Percentiles rank a stretch among this genome's conserved stretches.
These are phyloP conservation scores for Myriangium duriaei DNA, from an alignment of 2,329 filamentous ascomycete species.

Conservation along the genomic window DNA sequence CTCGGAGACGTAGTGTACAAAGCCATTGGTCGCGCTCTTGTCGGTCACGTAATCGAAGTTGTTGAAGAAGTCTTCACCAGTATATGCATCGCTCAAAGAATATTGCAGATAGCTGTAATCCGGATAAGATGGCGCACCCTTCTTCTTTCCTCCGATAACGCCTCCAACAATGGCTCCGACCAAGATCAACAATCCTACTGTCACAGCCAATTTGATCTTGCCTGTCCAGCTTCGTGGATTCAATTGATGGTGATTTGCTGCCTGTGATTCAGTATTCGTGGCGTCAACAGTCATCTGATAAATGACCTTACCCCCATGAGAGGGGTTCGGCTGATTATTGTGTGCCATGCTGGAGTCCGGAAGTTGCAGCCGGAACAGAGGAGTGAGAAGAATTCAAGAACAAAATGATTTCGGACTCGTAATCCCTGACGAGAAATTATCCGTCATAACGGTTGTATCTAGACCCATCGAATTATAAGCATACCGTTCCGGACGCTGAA, in stretches of 20 bases:
- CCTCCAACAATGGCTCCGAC: slow-evolving; percentile 16
- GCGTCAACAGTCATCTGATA: neutral
- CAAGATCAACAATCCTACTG: slow-evolving; percentile 33
- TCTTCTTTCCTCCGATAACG: slow-evolving; percentile 15
- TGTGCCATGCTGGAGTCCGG: no score
- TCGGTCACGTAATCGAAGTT: slow-evolving; percentile 37
- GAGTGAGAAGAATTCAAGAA: no score
- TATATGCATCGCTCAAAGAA: slow-evolving; percentile 22
- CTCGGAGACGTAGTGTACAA: slow-evolving; percentile 27
- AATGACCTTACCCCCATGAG: neutral
- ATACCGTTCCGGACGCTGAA: no score
- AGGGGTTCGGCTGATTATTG: no score
- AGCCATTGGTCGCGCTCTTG: slow-evolving; percentile 17
- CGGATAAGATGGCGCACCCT: slow-evolving; percentile 15
- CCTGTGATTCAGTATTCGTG: neutral
- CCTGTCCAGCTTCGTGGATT: neutral
- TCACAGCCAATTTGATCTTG: slow-evolving; percentile 59
- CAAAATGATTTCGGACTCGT: no score
- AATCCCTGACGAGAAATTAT: no score
- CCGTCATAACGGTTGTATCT: no score
- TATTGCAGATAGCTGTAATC: slow-evolving; percentile 19
- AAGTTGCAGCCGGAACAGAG: no score
- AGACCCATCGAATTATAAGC: no score
- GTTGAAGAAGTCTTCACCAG: slow-evolving; percentile 36
- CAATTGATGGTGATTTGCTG: neutral